A percentile compares a stretch with the other conserved stretches of the same genome.
phyloP scores from a whole-genome alignment of 2,329 filamentous ascomycete genomes.

The Clonostachys sp. region DNA sequence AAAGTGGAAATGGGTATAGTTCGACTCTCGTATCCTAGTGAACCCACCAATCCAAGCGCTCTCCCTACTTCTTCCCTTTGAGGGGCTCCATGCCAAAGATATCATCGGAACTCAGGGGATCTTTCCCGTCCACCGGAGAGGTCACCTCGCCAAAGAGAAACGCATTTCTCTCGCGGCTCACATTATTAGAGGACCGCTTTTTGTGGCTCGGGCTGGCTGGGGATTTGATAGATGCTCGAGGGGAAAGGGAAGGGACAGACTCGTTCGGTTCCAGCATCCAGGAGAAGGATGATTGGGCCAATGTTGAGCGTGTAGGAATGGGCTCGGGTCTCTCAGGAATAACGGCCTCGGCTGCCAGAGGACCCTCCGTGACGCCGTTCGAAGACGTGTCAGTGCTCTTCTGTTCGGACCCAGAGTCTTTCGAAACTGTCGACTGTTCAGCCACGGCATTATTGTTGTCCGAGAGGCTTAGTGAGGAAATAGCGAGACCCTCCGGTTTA shows the following conservation, averaged over 20 bases:
- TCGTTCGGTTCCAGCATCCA: conserved; percentile 69
- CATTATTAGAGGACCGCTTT: conserved; percentile 35
- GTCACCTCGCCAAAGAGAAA: conserved; percentile 55
- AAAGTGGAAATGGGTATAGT: too few species aligned
- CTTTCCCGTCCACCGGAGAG: conserved; percentile 23
- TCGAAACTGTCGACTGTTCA: neutral
- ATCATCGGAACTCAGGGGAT: conserved; percentile 36
- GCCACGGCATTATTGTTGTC: neutral
- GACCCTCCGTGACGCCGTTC: neutral
- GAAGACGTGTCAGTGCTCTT: neutral
- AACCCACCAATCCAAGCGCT: too few species aligned
- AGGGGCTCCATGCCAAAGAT: conserved; percentile 54
- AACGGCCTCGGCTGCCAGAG: neutral
- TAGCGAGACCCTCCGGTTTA: neutral
- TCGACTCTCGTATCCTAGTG: too few species aligned
- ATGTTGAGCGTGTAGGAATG: conserved; percentile 57
- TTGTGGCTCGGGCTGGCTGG: conserved; percentile 23
- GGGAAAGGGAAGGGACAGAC: conserved; percentile 12
- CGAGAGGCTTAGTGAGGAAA: neutral
- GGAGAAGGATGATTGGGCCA: conserved; percentile 72
- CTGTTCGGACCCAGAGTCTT: neutral
- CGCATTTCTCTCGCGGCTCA: conserved; percentile 49
- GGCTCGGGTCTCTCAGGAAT: conserved; percentile 16
- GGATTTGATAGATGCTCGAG: conserved; percentile 16
- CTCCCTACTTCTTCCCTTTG: too few species aligned